These are phyloP conservation scores for Aristolochia fimbriata DNA, from an alignment of 164 flowering plant genomes.

Conservation along the genomic window DNA sequence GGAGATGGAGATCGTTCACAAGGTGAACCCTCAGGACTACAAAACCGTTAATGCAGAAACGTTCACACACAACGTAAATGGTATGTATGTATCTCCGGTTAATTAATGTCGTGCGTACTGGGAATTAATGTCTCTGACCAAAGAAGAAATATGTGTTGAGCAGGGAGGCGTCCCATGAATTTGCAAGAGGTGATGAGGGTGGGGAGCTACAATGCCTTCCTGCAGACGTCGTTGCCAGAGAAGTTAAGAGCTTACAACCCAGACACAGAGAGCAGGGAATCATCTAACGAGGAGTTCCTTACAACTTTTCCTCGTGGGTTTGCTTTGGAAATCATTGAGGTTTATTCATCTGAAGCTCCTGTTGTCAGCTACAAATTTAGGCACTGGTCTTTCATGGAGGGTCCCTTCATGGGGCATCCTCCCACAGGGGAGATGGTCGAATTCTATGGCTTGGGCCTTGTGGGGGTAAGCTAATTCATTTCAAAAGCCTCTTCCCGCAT, in stretches of 20 bases:
- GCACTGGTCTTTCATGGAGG: constrained; percentile 83
- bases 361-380: constrained; percentile 58
- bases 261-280: constrained; percentile 23
- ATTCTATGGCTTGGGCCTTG: constrained; percentile 37
- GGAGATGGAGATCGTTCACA: constrained; percentile 78
- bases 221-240: constrained; percentile 53
- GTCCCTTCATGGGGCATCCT: constrained; percentile 64
- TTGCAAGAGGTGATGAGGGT: constrained; percentile 20
- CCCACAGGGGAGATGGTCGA: constrained; percentile 60
- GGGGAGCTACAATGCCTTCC: constrained; percentile 52
- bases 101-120: neutral
- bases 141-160: neutral
- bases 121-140: too few relatives aligned
- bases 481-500: neutral
- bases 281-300: constrained; percentile 17
- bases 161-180: constrained; percentile 34
- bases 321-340: constrained; percentile 31
- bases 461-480: constrained; percentile 22
- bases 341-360: constrained; percentile 56
- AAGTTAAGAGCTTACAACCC: constrained; percentile 53
- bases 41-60: constrained; percentile 35
- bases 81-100: constrained; percentile 19
- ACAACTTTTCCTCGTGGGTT: constrained; percentile 3
- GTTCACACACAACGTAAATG: constrained; percentile 38
- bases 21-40: constrained; percentile 26